These are phyloP conservation scores for Syzygium grande DNA, from an alignment of 345 rosid genomes.

Conservation along the genomic window DNA sequence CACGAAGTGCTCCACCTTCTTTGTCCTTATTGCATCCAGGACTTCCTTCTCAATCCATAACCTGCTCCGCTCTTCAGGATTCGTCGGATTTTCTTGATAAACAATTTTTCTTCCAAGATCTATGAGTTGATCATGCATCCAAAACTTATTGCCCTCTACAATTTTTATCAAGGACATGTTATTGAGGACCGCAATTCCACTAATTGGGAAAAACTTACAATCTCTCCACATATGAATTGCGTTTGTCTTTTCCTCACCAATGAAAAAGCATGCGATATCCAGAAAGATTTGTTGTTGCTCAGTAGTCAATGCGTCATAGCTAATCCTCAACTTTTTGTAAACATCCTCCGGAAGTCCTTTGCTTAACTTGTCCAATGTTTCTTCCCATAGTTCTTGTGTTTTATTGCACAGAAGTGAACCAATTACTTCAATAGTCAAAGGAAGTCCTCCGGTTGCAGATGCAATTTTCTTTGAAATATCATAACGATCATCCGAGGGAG, in stretches of 20 bases:
- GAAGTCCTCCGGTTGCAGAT: too few relatives aligned
- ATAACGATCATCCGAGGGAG: too few relatives aligned
- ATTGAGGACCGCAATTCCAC: too few relatives aligned
- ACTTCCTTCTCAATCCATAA: background rate
- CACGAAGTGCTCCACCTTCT: accelerated
- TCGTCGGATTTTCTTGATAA: background rate
- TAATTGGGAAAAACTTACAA: accelerated
- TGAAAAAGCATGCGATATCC: too few relatives aligned
- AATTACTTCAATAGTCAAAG: too few relatives aligned
- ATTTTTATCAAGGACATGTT: background rate
- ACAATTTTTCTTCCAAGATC: background rate
- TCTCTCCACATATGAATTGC: too few relatives aligned
- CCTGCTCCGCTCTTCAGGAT: background rate
- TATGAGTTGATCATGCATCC: background rate
- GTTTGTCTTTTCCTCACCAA: too few relatives aligned
- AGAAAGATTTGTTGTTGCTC: background rate
- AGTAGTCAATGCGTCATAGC: background rate
- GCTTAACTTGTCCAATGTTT: too few relatives aligned
- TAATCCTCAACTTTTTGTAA: background rate
- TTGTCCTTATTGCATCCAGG: accelerated
- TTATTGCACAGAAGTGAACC: accelerated
- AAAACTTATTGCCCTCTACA: background rate
- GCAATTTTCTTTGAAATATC: too few relatives aligned
- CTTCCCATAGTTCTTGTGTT: accelerated
- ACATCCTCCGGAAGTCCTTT: accelerated